Evolutionary conservation across 176 grass and related monocot genomes (phyloP).

Genomic region (Tillandsia leiboldiana): DNA sequence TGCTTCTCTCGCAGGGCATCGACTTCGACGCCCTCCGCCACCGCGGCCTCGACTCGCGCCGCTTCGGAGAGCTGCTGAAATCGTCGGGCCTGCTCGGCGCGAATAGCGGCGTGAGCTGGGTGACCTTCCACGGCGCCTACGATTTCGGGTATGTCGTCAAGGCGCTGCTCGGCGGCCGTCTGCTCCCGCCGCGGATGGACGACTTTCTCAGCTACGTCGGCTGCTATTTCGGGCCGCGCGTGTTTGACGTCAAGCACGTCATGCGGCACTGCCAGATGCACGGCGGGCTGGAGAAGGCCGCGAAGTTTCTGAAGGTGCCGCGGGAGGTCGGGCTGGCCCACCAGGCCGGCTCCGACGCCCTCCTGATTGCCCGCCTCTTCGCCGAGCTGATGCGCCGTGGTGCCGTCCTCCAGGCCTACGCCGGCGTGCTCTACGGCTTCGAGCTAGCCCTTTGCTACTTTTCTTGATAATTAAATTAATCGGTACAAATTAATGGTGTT

Average conservation of each 20-base stretch:
- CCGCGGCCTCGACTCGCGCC: not conserved
- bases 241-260: slow-evolving; percentile 44
- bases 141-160: slow-evolving; percentile 38
- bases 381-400: slow-evolving; percentile 14
- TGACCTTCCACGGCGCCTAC: slow-evolving; percentile 28
- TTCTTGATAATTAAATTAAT: too few relatives aligned
- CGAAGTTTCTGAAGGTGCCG: not conserved
- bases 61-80: not conserved
- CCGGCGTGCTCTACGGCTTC: slow-evolving; percentile 48
- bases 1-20: slow-evolving; percentile 10
- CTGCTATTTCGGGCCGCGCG: not conserved
- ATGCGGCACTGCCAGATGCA: slow-evolving; percentile 4
- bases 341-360: slow-evolving; percentile 28
- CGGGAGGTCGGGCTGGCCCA: slow-evolving; percentile 15
- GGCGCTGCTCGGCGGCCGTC: not conserved
- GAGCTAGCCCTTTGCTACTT: slow-evolving; percentile 5
- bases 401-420: not conserved
- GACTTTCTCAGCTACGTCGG: slow-evolving; percentile 7
- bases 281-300: slow-evolving; percentile 17
- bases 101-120: not conserved
- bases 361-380: slow-evolving; percentile 20
- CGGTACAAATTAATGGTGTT: too few relatives aligned
- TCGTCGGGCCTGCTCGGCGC: not conserved
- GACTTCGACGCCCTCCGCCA: slow-evolving; percentile 2
- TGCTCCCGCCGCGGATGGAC: slow-evolving; percentile 6